phyloP scores from a whole-genome alignment of 371 early-diverging fungal genomes.

The Zopfochytrium polystomum region DNA sequence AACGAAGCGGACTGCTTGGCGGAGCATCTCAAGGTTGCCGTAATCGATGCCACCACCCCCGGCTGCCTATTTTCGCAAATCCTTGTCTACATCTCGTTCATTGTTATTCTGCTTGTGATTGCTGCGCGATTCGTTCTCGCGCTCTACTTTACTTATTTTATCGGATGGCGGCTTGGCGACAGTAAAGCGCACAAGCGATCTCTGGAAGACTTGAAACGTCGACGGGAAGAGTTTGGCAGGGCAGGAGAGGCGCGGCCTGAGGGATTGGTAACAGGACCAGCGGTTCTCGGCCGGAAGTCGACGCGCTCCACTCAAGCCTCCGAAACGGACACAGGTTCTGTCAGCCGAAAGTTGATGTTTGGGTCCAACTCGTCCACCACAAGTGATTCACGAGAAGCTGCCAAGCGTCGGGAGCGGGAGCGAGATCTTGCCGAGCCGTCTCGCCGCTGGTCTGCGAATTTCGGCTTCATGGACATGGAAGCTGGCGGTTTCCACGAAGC shows the following conservation, averaged over 20 bases:
- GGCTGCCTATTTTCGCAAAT: conserved; percentile 40
- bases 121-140: conserved; percentile 39
- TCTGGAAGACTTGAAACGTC: conserved; percentile 25
- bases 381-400: conserved; percentile 9
- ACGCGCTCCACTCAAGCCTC: neutral
- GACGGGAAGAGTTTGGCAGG: conserved; percentile 5
- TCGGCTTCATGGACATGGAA: conserved; percentile 34
- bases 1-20: conserved; percentile 36
- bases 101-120: conserved; percentile 37
- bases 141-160: conserved; percentile 34
- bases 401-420: conserved; percentile 12
- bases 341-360: neutral
- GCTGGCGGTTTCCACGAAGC: conserved; percentile 28
- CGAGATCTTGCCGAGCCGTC: conserved; percentile 12
- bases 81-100: conserved; percentile 34
- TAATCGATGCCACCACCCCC: conserved; percentile 28
- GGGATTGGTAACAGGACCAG: neutral
- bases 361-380: conserved; percentile 3
- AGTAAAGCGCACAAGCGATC: conserved; percentile 21
- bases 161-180: conserved; percentile 36
- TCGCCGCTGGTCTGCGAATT: conserved; percentile 20
- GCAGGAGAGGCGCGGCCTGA: neutral
- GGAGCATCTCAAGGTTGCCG: conserved; percentile 37
- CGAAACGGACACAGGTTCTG: neutral
- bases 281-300: neutral